Evolutionary conservation across 1,284 basidiomycete genomes (phyloP).

Genomic region (Rhodofomes roseus): DNA sequence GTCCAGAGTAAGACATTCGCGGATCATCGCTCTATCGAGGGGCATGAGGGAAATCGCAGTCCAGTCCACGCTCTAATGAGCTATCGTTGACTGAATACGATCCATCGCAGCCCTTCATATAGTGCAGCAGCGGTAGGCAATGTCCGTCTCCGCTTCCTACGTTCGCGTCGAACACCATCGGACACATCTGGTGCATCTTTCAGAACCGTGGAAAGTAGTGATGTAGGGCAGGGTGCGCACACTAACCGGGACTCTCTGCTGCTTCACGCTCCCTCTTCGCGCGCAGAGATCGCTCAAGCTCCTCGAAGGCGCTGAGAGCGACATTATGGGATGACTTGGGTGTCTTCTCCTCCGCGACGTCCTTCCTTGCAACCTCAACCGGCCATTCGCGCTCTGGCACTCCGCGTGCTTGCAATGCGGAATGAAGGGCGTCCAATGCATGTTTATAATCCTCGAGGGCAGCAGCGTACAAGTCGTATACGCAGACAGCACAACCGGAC

Average conservation of each 20-base stretch:
- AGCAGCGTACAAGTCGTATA: slow-evolving; percentile 85
- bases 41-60: too few species aligned
- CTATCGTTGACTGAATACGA: slow-evolving; percentile 28
- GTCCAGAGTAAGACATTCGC: too few species aligned
- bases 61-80: background rate
- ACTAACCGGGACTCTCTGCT: slow-evolving; percentile 20
- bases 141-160: background rate
- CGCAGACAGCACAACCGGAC: slow-evolving; percentile 87
- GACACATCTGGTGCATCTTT: slow-evolving; percentile 7
- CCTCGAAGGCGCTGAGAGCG: slow-evolving; percentile 57
- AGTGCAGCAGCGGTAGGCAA: slow-evolving; percentile 9
- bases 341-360: slow-evolving; percentile 3
- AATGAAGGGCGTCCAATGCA: slow-evolving; percentile 48
- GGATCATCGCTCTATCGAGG: too few species aligned
- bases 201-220: background rate
- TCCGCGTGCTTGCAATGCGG: slow-evolving; percentile 42
- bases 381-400: slow-evolving; percentile 72
- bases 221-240: background rate
- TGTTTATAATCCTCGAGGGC: slow-evolving; percentile 64
- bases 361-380: slow-evolving; percentile 27
- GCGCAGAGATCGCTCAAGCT: slow-evolving; percentile 55
- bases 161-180: background rate
- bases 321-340: slow-evolving; percentile 29
- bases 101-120: slow-evolving; percentile 29
- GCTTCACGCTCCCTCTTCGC: slow-evolving; percentile 35